phyloP scores from a whole-genome alignment of 495 filamentous ascomycete genomes.

The Trypethelium eluteriae region DNA sequence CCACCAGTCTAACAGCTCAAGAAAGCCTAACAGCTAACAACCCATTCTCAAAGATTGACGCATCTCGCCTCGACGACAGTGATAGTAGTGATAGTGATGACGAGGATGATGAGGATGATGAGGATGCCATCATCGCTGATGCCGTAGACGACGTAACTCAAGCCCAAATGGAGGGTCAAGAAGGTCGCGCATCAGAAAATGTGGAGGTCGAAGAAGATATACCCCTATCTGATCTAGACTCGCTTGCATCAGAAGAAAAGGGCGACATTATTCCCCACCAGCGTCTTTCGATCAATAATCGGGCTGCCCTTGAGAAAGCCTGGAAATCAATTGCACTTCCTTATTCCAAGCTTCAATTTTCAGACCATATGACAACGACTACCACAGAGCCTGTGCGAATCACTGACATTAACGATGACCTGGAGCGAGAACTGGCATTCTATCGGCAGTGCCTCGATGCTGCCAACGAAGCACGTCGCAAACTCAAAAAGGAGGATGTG shows the following conservation, averaged over 20 bases:
- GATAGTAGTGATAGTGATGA: constrained; percentile 14
- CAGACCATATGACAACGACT: constrained; percentile 55
- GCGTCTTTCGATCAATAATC: constrained; percentile 96
- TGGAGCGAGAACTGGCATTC: constrained; percentile 86
- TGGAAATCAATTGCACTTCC: constrained; percentile 69
- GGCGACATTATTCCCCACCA: constrained; percentile 82
- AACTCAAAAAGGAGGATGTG: constrained; percentile 72
- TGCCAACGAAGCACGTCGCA: constrained; percentile 57
- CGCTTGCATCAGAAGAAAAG: constrained; percentile 69
- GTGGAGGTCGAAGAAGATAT: constrained; percentile 49
- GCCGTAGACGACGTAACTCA: constrained; percentile 5
- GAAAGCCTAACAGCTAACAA: constrained; percentile 37
- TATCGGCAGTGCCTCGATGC: constrained; percentile 83
- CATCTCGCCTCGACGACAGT: constrained; percentile 28
- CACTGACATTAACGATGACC: constrained; percentile 73
- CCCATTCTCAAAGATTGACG: constrained; percentile 24
- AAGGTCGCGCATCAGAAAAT: constrained; percentile 20
- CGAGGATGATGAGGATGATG: constrained; percentile 19
- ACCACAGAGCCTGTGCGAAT: constrained; percentile 48
- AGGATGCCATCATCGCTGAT: constrained; percentile 33
- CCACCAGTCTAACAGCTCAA: constrained; percentile 9
- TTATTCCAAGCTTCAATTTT: constrained; percentile 52
- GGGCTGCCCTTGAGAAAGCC: constrained; percentile 66
- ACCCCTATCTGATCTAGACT: constrained; percentile 72
- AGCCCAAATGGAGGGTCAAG: constrained; percentile 13